Percentiles rank a stretch among this genome's conserved stretches.
Conservation (phyloP, 345 rosid genomes). For the Eucalyptus regnans region DNA sequence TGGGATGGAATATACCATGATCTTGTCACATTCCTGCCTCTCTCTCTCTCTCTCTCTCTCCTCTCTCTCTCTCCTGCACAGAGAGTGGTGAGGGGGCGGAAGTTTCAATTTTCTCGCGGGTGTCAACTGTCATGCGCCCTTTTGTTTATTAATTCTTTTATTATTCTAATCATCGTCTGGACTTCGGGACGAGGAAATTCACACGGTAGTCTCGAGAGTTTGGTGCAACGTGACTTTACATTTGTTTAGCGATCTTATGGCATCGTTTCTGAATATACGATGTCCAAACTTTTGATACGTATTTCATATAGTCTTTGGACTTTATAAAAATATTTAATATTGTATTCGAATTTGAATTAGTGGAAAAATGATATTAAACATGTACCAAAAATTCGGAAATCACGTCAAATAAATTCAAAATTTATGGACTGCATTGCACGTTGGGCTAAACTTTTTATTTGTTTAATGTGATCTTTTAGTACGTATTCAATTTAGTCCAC, state of each 20-base stretch:
- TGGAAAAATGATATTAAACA: accelerated
- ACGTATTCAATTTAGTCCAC: not conserved
- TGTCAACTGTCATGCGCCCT: not conserved
- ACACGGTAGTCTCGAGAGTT: too few relatives aligned
- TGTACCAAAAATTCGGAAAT: accelerated
- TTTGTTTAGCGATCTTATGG: too few relatives aligned
- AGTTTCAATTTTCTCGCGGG: not conserved
- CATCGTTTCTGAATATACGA: accelerated
- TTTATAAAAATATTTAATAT: not conserved
- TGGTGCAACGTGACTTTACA: too few relatives aligned
- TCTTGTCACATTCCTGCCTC: not conserved
- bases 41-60: not conserved
- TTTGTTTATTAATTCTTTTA: not conserved
- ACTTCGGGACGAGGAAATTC: not conserved
- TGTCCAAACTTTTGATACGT: accelerated
- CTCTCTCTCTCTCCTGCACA: not conserved
- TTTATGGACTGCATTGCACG: accelerated
- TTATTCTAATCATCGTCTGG: not conserved
- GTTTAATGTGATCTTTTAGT: accelerated
- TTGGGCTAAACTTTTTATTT: too few relatives aligned
- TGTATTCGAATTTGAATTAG: accelerated
- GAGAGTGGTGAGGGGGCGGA: not conserved
- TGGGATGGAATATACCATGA: not conserved
- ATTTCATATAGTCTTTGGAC: accelerated
- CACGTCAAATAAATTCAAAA: not conserved